phyloP scores from a whole-genome alignment of 768 basidiomycete genomes.

The Leccinum longicurvipes region DNA sequence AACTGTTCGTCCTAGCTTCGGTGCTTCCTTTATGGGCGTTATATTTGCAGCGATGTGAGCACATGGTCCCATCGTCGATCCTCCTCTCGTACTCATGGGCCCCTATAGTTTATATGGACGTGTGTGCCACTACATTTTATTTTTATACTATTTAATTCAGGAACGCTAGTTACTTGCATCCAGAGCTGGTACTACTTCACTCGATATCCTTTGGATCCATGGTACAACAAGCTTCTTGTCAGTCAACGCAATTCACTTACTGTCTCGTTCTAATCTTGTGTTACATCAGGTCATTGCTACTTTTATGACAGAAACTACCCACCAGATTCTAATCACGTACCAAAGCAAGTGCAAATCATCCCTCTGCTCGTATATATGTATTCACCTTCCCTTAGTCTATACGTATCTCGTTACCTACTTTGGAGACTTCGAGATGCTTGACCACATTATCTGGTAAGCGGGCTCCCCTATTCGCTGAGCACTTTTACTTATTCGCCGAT shows the following conservation, averaged over 20 bases:
- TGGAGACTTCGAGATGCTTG: conserved; percentile 27
- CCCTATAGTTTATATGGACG: conserved; percentile 47
- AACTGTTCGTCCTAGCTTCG: conserved; percentile 36
- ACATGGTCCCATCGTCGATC: background rate
- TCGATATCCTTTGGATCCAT: conserved; percentile 46
- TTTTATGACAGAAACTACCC: conserved; percentile 48
- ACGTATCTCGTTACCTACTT: conserved; percentile 46
- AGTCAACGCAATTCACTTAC: conserved; percentile 9
- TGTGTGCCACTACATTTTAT: conserved; percentile 18
- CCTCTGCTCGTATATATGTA: background rate
- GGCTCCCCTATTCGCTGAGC: background rate
- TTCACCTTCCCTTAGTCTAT: conserved; percentile 37
- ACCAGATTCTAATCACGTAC: conserved; percentile 54
- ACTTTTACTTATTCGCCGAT: background rate
- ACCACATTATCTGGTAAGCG: conserved; percentile 41
- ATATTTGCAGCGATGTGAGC: conserved; percentile 47
- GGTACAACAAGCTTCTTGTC: conserved; percentile 47
- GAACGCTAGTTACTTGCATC: conserved; percentile 45
- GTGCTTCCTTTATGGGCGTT: conserved; percentile 49
- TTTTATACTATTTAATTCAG: background rate
- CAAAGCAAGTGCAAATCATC: conserved; percentile 32
- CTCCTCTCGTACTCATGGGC: conserved; percentile 2
- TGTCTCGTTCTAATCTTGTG: background rate
- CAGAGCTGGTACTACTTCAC: conserved; percentile 56
- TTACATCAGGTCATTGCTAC: conserved; percentile 44